These are phyloP conservation scores for Fusarium caatingaense DNA, from an alignment of 2,329 filamentous ascomycete species.

Conservation along the genomic window DNA sequence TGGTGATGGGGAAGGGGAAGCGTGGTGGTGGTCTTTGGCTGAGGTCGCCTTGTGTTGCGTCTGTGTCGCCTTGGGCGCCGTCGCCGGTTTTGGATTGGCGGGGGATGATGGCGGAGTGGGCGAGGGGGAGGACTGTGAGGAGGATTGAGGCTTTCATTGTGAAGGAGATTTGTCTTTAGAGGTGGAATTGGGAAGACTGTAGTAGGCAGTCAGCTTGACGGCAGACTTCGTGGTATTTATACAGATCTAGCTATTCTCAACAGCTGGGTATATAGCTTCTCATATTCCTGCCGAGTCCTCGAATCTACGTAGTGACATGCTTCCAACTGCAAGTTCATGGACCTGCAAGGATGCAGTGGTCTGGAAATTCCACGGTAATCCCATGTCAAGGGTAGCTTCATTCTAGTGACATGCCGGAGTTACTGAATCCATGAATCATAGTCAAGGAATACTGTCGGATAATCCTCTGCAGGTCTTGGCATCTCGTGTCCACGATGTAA, in stretches of 20 bases:
- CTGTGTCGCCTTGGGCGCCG: constrained; percentile 35
- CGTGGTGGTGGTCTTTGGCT: constrained; percentile 45
- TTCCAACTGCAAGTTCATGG: neutral
- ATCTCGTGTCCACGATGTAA: neutral
- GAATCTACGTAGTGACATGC: neutral
- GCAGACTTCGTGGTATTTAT: neutral
- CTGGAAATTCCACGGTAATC: neutral
- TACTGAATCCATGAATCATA: constrained; percentile 19
- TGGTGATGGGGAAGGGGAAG: constrained; percentile 47
- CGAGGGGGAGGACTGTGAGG: constrained; percentile 38
- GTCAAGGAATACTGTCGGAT: too few relatives aligned
- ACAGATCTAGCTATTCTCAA: neutral
- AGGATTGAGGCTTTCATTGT: constrained; percentile 44
- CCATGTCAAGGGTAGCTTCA: too few relatives aligned
- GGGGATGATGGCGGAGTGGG: constrained; percentile 27
- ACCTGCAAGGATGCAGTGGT: neutral
- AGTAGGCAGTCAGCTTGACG: accelerated
- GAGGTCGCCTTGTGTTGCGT: constrained; percentile 45
- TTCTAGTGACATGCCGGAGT: neutral
- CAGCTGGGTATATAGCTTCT: neutral
- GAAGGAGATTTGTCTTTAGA: neutral
- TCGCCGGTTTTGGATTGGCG: constrained; percentile 43
- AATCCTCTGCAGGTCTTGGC: neutral
- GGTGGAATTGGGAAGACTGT: accelerated
- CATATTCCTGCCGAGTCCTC: too few relatives aligned